phyloP scores from a whole-genome alignment of 352 stramenopile species.

The Pythium brassicae region DNA sequence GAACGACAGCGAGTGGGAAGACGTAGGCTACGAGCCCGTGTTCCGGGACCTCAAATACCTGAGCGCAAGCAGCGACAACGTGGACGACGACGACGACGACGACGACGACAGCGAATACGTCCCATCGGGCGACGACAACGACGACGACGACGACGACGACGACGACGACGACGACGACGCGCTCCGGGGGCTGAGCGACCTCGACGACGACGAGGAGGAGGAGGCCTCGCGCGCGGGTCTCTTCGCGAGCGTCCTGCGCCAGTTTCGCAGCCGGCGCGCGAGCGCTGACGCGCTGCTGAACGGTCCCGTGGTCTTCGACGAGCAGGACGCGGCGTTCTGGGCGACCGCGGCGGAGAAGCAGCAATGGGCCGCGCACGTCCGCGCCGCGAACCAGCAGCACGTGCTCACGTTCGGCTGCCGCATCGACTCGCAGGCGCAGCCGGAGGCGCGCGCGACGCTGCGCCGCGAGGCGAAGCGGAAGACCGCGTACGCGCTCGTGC shows the following conservation, averaged over 20 bases:
- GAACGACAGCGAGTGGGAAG: constrained; percentile 9
- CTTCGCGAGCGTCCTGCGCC: constrained; percentile 10
- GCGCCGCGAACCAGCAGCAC: constrained; percentile 16
- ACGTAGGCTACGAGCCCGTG: constrained; percentile 3
- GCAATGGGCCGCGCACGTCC: constrained; percentile 21
- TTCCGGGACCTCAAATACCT: constrained; percentile 12
- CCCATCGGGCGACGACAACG: background rate
- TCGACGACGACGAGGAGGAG: constrained; percentile 9
- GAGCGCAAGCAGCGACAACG: background rate
- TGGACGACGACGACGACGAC: constrained; percentile 5
- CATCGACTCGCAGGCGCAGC: constrained; percentile 22
- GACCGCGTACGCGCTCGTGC: constrained; percentile 16
- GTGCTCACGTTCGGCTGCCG: constrained; percentile 24
- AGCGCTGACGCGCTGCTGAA: background rate
- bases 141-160: background rate
- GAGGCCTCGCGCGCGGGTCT: constrained; percentile 8
- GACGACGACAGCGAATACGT: constrained; percentile 14
- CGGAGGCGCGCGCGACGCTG: constrained; percentile 17
- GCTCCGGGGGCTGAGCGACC: background rate
- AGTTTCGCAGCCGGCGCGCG: background rate
- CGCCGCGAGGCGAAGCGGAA: constrained; percentile 21
- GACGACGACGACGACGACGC: background rate
- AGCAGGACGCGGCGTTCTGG: constrained; percentile 25
- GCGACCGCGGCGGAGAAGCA: constrained; percentile 18
- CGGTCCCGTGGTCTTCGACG: constrained; percentile 12